Evolutionary conservation across 106 monocot genomes (phyloP).

Genomic region (Iris macrosiphon): DNA sequence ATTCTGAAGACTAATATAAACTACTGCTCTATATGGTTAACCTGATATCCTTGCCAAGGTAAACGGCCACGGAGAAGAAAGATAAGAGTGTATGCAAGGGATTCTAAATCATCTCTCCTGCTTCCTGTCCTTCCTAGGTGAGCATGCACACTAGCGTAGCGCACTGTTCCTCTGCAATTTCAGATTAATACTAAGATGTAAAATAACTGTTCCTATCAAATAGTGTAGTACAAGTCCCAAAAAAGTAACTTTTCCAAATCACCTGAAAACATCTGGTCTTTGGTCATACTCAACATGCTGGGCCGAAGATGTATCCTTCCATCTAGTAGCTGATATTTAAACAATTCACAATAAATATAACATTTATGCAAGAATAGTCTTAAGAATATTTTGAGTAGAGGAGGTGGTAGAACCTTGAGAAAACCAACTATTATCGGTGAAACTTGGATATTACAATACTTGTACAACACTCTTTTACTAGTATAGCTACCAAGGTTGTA

Average conservation of each 20-base stretch:
- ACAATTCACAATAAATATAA: background rate
- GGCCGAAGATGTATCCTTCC: conserved; percentile 54
- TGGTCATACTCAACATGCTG: conserved; percentile 83
- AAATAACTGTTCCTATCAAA: too few species aligned
- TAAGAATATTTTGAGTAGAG: too few species aligned
- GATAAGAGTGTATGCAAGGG: conserved; percentile 81
- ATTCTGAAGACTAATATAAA: background rate
- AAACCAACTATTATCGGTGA: too few species aligned
- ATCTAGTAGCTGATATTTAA: conserved; percentile 48
- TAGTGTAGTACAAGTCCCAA: background rate
- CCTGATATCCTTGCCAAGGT: conserved; percentile 96
- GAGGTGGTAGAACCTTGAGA: too few species aligned
- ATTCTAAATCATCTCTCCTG: conserved; percentile 85
- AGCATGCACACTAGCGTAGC: conserved; percentile 94
- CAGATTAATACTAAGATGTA: background rate
- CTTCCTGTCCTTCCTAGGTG: conserved; percentile 83
- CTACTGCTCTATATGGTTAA: conserved; percentile 5
- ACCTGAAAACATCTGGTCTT: conserved; percentile 85
- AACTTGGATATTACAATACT: too few species aligned
- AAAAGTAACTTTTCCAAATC: background rate
- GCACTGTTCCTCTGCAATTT: conserved; percentile 65
- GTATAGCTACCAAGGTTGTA: too few species aligned
- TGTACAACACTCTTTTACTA: too few species aligned
- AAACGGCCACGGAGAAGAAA: conserved; percentile 79
- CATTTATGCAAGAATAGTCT: too few species aligned